These are phyloP conservation scores for Albugo candida DNA, from an alignment of 352 stramenopile species.

Conservation along the genomic window DNA sequence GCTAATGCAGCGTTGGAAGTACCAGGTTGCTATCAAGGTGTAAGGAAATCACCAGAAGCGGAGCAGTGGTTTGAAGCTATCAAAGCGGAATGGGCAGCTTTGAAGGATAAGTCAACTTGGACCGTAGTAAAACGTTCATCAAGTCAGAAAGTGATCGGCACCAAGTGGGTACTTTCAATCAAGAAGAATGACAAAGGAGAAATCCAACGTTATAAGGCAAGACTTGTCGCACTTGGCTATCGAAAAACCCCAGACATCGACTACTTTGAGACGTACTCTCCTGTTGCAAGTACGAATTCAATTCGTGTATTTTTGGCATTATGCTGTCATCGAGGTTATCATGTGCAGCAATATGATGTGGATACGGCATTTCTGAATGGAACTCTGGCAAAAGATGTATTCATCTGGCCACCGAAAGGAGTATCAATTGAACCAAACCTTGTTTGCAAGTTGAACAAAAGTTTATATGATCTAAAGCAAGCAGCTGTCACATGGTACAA, in stretches of 20 bases:
- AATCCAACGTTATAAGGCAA: not conserved
- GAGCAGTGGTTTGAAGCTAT: conserved; percentile 2
- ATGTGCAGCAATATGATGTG: too few species aligned
- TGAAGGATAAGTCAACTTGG: conserved; percentile 9
- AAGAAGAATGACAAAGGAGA: not conserved
- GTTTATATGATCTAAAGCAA: not conserved
- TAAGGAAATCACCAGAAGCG: too few species aligned
- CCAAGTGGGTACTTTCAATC: conserved; percentile 7
- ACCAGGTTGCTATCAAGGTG: too few species aligned
- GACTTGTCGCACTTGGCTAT: not conserved
- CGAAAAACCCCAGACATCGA: not conserved
- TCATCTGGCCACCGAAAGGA: too few species aligned
- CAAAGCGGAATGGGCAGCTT: conserved; percentile 1
- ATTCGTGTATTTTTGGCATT: too few species aligned
- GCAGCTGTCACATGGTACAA: too few species aligned
- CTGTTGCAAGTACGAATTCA: too few species aligned
- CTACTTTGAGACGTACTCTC: too few species aligned
- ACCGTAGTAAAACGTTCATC: not conserved
- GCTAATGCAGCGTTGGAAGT: too few species aligned
- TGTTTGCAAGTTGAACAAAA: conserved; percentile 11
- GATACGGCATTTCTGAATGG: too few species aligned
- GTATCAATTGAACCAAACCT: conserved; percentile 3
- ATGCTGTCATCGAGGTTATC: too few species aligned
- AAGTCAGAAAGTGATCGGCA: conserved; percentile 6
- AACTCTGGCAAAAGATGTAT: too few species aligned